These are phyloP conservation scores for Stemphylium vesicarium DNA, from an alignment of 2,329 filamentous ascomycete species.

Conservation along the genomic window DNA sequence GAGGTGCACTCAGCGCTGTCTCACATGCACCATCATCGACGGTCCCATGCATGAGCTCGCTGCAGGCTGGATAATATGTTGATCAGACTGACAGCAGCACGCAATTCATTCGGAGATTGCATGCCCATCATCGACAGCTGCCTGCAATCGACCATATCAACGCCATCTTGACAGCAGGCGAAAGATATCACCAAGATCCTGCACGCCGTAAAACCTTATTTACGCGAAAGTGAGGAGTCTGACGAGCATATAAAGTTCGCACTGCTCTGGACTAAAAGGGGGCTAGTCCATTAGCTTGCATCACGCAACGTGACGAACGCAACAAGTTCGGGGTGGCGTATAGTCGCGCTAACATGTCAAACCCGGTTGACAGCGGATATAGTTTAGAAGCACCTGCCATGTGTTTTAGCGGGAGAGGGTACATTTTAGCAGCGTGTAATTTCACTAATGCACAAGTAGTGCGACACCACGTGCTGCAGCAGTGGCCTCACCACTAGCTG, in stretches of 20 bases:
- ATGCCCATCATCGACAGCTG: not conserved
- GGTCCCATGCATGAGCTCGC: not conserved
- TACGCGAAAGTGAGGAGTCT: constrained; percentile 14
- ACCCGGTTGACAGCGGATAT: constrained; percentile 29
- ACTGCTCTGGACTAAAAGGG: constrained; percentile 1
- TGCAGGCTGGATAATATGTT: not conserved
- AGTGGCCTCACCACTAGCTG: constrained; percentile 21
- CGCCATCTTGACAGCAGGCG: not conserved
- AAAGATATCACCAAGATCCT: constrained; percentile 1
- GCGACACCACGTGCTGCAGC: constrained; percentile 20
- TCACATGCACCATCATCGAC: too few relatives aligned
- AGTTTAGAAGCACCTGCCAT: constrained; percentile 17
- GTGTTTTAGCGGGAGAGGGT: constrained; percentile 17
- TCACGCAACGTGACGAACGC: constrained; percentile 1
- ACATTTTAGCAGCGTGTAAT: constrained; percentile 11
- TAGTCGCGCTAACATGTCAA: constrained; percentile 19
- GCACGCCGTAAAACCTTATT: not conserved
- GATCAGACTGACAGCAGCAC: not conserved
- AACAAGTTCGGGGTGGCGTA: constrained; percentile 6
- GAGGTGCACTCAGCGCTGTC: not conserved
- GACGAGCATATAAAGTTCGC: constrained; percentile 22
- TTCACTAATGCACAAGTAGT: constrained; percentile 25
- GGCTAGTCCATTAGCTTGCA: constrained; percentile 9
- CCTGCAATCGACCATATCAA: not conserved
- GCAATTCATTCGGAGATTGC: not conserved